Conservation (phyloP, 768 basidiomycete species). For the Rhizopogon vulgaris region DNA sequence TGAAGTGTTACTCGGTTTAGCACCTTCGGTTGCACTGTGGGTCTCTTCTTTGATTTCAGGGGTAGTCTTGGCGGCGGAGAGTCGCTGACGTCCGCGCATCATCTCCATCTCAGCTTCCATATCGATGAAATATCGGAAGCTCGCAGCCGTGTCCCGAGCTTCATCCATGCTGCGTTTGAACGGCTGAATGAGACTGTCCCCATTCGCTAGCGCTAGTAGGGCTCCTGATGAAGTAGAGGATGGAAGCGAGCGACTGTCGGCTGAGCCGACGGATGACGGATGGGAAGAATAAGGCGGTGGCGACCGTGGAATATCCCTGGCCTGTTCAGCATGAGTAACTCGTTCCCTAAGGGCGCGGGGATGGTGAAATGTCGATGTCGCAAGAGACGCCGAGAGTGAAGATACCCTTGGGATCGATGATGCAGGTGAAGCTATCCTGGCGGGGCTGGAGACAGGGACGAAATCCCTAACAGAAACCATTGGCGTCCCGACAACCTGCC, state of each 20-base stretch:
- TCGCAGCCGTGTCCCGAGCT: slow-evolving; percentile 38
- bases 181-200: slow-evolving; percentile 26
- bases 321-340: slow-evolving; percentile 9
- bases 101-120: slow-evolving; percentile 33
- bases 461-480: slow-evolving; percentile 48
- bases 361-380: slow-evolving; percentile 51
- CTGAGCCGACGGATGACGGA: slow-evolving; percentile 24
- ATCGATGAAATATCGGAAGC: slow-evolving; percentile 42
- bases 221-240: slow-evolving; percentile 11
- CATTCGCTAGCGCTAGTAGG: slow-evolving; percentile 18
- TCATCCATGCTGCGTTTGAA: slow-evolving; percentile 44
- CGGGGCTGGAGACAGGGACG: slow-evolving; percentile 38
- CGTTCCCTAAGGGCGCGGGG: slow-evolving; percentile 30
- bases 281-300: slow-evolving; percentile 32
- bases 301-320: slow-evolving; percentile 17
- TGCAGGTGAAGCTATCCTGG: slow-evolving; percentile 32
- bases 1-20: slow-evolving; percentile 8
- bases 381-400: slow-evolving; percentile 67
- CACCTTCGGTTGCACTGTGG: slow-evolving; percentile 2
- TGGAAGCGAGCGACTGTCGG: slow-evolving; percentile 14
- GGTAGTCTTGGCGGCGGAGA: slow-evolving; percentile 3
- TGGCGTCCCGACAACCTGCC: slow-evolving; percentile 24
- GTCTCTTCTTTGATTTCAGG: slow-evolving; percentile 7
- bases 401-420: slow-evolving; percentile 42
- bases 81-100: slow-evolving; percentile 17